Conservation (phyloP, 2,329 filamentous ascomycete species). For the Colletotrichum neosansevieriae region DNA sequence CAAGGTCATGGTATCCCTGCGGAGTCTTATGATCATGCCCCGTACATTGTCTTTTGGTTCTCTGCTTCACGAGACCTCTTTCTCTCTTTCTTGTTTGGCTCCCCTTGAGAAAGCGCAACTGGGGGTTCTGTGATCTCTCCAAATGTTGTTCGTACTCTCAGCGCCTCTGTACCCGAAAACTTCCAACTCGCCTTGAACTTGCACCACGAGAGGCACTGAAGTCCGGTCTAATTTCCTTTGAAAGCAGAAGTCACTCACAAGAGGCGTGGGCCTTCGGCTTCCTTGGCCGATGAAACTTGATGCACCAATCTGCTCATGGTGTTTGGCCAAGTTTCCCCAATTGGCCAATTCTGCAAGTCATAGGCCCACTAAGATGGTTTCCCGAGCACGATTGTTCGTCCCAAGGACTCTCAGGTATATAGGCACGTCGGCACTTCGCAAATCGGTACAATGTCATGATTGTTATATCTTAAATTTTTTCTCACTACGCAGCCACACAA, state of each 20-base stretch:
- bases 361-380: constrained; percentile 10
- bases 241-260: no score
- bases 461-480: background rate
- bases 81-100: no score
- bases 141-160: no score
- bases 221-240: no score
- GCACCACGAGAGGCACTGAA: background rate
- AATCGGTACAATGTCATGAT: background rate
- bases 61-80: no score
- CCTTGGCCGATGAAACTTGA: constrained; percentile 18
- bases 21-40: background rate
- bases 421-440: background rate
- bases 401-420: background rate
- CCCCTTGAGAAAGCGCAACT: no score
- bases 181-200: background rate
- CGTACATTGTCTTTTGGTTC: no score
- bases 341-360: constrained; percentile 3
- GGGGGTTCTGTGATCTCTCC: no score
- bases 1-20: constrained; percentile 5
- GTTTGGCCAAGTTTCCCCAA: constrained; percentile 10
- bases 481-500: background rate
- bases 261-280: constrained; percentile 11
- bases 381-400: background rate
- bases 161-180: background rate
- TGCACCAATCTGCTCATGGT: constrained; percentile 6